phyloP scores from a whole-genome alignment of 2,329 filamentous ascomycete species.

The Pyrenochaeta sp. region DNA sequence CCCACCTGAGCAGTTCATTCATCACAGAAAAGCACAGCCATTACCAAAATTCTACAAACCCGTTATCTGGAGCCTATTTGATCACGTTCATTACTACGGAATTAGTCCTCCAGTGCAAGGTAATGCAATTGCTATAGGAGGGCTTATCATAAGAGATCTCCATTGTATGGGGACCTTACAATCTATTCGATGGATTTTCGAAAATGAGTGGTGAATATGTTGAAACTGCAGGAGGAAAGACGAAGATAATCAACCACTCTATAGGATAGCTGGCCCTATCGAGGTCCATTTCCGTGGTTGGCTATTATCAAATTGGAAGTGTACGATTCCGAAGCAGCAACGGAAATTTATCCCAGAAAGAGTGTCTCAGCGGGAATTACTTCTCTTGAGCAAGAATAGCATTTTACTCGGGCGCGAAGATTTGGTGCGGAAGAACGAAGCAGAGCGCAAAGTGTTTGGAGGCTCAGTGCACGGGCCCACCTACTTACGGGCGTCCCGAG shows the following conservation, averaged over 20 bases:
- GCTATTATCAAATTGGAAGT: not conserved
- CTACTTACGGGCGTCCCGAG: not conserved
- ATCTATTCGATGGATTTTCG: not conserved
- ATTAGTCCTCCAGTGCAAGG: not conserved
- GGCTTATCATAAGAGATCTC: not conserved
- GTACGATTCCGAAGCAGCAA: not conserved
- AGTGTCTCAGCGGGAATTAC: too few species aligned
- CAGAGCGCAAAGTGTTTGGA: not conserved
- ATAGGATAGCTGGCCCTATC: not conserved
- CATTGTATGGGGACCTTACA: not conserved
- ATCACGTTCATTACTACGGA: too few species aligned
- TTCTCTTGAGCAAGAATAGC: too few species aligned
- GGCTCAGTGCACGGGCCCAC: constrained; percentile 10
- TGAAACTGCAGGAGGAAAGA: not conserved
- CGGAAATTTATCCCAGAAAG: too few species aligned
- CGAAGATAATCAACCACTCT: not conserved
- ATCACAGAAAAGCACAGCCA: too few species aligned
- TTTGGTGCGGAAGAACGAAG: not conserved
- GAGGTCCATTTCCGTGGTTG: not conserved
- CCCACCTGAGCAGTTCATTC: too few species aligned
- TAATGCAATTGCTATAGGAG: not conserved
- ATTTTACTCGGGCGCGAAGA: not conserved
- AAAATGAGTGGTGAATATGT: not conserved
- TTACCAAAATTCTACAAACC: too few species aligned
- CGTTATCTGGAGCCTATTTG: too few species aligned